Evolutionary conservation across 2,329 filamentous ascomycete genomes (phyloP), one percentile per base, ranked within the genome.

Genomic region (Coniochaeta ligniaria): DNA sequence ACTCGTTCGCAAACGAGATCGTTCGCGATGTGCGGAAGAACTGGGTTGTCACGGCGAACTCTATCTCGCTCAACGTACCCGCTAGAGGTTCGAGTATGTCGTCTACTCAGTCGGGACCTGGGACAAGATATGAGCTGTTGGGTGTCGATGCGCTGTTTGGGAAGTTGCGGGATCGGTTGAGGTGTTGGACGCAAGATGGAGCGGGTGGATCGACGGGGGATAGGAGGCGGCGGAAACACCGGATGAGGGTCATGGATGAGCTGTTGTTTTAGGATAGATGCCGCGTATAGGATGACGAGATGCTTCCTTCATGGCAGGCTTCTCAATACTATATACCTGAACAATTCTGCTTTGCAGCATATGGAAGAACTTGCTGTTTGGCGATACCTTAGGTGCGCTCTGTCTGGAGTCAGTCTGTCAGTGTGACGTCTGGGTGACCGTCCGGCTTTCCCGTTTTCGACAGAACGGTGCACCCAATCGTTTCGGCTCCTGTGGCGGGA

Each of bases 11-110:
- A 7, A 71, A 73, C 17, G 74, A 74, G 57, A 78, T 83, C 41
- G 60, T 74, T 6, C 71, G 73, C 9, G 80, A 83, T 47, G 74
- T 82, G 12, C 68, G 69, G 4, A 74, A 72, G 52, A 78, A 76
- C 47, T 83, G 81, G 81, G 61, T 45, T 20, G 35, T 58, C 17
- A 26, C 35, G 11, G 36, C 35, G 22, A 45, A 6, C 26, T 58
- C 56, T 16, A 45, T 58, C 22, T 58, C 56, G 35, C 24, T 41
- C 35, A 58, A 58, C 22, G 12, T 16, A 5, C 35, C 56, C 3
- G 56, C 17, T 20, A 45, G 56, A 6, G 38, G 35, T 3, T 20
- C 35, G 16, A 35, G 56, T 14, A 41, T 58, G 35, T 28, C 35
- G 20, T 45, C 56, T 58, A 58, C 56, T 8, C 56, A 58, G 56